Evolutionary conservation across 2,329 filamentous ascomycete species (phyloP), one percentile per base, ranked within the genome.

Genomic region (Arthrocladium fulminans): DNA sequence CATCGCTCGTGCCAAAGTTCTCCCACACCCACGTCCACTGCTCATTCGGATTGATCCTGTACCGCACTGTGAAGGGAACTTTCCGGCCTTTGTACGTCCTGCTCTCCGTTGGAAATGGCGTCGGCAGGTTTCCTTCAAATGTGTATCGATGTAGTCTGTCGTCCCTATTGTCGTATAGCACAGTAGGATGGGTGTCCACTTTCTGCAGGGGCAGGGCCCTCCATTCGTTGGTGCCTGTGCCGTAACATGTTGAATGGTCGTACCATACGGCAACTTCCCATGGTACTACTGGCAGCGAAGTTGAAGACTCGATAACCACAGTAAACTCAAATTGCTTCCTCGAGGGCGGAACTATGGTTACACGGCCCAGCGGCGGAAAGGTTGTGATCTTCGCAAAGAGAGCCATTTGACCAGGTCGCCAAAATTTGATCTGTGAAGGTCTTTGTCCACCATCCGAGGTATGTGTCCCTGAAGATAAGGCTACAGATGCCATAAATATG

Each of bases 261-360:
- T 86, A 79, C 86, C 88, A 94, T 6, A 94, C 66, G 13, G 78
- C 77, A 25, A 88, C 77, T 57, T 92, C 76, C 83, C 86, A 92
- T 17, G 72, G 59, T 52, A 79, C 70, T 13, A 76, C 67, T 6
- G 72, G 71, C 40, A 75, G 74, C 29, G 70, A 70, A 19, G 63
- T 65, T 34, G 78, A 77, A 35, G 83, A 77, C 57, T 89, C 81
- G 25, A 94, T 72, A 10, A 89, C 65, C 5, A 84, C 81, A 0
- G 77, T 81, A 56, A 96, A 83, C 1, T 64, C 62, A 32, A 84
- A 69, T 59, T 74, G 56, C 2, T 59, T 48, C 49, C 66, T 63
- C 15, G 63, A 57, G 32, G 66, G 60, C 22, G 70, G 65, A 17
- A 86, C 60, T 42, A 77, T 73, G 1, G 86, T 88, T 20, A 85